A percentile compares a stretch with the other conserved stretches of the same genome.
Conservation (phyloP, 345 rosid species). For the Clarkia xantiana region DNA sequence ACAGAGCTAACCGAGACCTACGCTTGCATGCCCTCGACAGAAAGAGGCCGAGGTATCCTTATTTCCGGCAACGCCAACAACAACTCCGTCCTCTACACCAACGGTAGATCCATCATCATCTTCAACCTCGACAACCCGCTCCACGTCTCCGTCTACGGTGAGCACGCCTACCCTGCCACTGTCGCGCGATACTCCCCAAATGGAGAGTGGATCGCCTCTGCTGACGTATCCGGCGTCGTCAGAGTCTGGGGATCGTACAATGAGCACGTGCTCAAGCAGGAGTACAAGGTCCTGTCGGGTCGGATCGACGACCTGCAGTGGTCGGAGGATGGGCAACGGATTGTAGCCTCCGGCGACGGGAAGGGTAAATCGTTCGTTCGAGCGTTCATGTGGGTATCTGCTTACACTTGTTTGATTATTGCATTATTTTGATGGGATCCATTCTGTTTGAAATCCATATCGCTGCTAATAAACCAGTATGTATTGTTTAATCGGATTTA, state of each 20-base stretch:
- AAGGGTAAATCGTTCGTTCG: conserved; percentile 92
- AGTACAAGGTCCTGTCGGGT: conserved; percentile 78
- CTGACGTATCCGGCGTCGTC: conserved; percentile 76
- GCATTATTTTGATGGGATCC: no score
- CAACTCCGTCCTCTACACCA: conserved; percentile 61
- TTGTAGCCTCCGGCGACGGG: conserved; percentile 95
- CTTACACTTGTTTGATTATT: not conserved
- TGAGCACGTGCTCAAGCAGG: conserved; percentile 82
- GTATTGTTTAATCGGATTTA: no score
- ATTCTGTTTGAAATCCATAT: no score
- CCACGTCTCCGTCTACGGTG: conserved; percentile 69
- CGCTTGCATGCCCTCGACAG: conserved; percentile 78
- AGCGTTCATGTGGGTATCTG: conserved; percentile 67
- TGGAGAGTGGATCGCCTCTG: conserved; percentile 99
- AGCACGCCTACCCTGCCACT: conserved; percentile 86
- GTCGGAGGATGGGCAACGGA: conserved; percentile 89
- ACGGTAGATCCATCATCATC: conserved; percentile 77
- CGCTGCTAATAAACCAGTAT: no score
- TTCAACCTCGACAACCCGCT: conserved; percentile 73
- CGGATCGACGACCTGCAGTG: conserved; percentile 99
- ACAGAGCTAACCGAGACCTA: conserved; percentile 59
- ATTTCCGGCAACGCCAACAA: conserved; percentile 67
- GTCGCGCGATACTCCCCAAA: conserved; percentile 92
- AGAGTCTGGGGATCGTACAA: conserved; percentile 84
- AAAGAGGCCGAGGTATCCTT: conserved; percentile 83